Base-by-base conservation (phyloP, 2,329 filamentous ascomycete genomes). In the Meredithiella fracta region DNA sequence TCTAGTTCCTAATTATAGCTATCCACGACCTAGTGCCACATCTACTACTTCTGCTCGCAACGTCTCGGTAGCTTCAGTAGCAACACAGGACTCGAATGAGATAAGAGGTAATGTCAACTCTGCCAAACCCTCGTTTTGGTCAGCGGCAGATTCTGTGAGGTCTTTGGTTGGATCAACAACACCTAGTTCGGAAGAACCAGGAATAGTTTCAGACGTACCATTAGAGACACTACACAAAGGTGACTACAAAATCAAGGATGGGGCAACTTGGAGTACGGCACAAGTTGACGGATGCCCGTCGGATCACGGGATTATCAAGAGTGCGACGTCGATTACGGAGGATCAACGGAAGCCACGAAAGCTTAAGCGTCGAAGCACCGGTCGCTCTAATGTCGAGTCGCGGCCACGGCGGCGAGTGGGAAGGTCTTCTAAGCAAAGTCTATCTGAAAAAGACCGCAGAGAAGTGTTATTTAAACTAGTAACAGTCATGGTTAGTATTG, bases 81-180 rank as follows among this genome's bases (percentile, higher is more conserved):
- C 31, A 23, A 55, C 57, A 14, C 22, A 3, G 5, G 47, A 38
- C 7, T 38, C 40, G 7, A 20, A 47, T 51, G 57, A 51, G 23
- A 56, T 53, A 14, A 31, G 54, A 47, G 57, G 44, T 3, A 59
- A 51, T 26, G 57, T 59, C 31, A 59, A 59, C 34, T 59, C 57
- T 8, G 54, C 53, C 1, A 53, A 56, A 25, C 57, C 57, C 11
- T 59, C 54, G 11, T 53, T 59, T 29, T 51, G 54, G 54, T 59
- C 54, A 23, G 51, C 53, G 9, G 50, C 54, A 1, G 57, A 59
- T 34, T 56, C 54, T 23, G 22, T 49, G n/a, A 54, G 53, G 47
- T 38, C 11, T 40, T 25, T 56, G 7, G 54, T 59, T 29, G 54
- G 54, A 6, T 56, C 54, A 31, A 53, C 57, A 22, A 50, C 54